phyloP scores from a whole-genome alignment of 1,284 basidiomycete species.

The Trichosporon coremiiforme region DNA sequence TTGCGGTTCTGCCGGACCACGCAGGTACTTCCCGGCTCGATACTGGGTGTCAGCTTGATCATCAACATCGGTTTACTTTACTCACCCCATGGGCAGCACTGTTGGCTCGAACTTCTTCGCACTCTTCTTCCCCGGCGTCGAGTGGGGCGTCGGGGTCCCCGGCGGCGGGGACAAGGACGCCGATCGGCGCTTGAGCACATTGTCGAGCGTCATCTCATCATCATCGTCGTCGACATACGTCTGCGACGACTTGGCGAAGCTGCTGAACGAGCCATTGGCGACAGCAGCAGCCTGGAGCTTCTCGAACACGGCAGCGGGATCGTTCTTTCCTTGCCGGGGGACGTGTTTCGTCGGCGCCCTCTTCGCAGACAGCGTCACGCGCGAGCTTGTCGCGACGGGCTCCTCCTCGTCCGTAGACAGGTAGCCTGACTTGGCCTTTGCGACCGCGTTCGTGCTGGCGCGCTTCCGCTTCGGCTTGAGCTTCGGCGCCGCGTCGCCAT shows the following conservation, averaged over 20 bases:
- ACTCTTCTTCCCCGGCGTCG: not conserved
- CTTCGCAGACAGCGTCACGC: not conserved
- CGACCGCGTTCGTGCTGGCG: not conserved
- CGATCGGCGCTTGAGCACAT: not conserved
- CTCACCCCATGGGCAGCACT: not conserved
- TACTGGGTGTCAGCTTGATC: slow-evolving; percentile 1
- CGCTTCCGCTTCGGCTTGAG: not conserved
- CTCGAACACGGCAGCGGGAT: not conserved
- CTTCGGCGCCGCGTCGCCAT: not conserved
- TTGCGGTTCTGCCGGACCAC: slow-evolving; percentile 9
- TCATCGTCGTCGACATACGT: not conserved
- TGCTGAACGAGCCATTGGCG: not conserved
- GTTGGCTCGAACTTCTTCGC: not conserved
- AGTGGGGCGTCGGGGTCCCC: not conserved
- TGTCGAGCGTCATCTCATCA: not conserved
- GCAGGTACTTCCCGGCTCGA: slow-evolving; percentile 18
- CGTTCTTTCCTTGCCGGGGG: not conserved
- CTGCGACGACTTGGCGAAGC: not conserved
- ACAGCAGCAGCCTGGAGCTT: not conserved
- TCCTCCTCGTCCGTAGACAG: slow-evolving; percentile 7
- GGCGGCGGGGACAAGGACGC: not conserved
- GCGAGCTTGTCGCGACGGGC: not conserved
- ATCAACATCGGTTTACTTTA: not conserved
- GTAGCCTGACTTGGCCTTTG: not conserved
- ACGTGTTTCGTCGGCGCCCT: not conserved